These are phyloP conservation scores for Pyrus pyrifolia DNA, from an alignment of 306 rosid genomes.

Conservation along the genomic window DNA sequence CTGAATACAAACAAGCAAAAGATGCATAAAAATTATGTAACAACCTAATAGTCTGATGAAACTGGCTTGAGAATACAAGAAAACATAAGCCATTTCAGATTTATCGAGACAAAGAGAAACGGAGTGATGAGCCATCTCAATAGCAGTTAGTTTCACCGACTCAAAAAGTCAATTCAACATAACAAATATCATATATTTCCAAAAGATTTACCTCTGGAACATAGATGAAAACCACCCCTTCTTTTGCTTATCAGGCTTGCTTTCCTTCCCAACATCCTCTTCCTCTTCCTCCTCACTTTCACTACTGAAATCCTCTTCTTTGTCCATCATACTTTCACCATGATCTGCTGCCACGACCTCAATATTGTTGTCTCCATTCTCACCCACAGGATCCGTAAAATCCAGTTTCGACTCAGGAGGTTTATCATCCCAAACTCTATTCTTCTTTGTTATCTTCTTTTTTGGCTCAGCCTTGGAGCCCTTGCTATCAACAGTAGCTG, in stretches of 20 bases:
- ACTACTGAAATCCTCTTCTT: slow-evolving; percentile 81
- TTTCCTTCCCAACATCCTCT: slow-evolving; percentile 49
- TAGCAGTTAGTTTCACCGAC: not conserved
- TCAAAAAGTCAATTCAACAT: not conserved
- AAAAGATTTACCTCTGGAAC: slow-evolving; percentile 73
- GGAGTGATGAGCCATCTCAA: not conserved
- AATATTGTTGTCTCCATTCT: slow-evolving; percentile 50
- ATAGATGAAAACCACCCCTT: slow-evolving; percentile 97
- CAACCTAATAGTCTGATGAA: not conserved
- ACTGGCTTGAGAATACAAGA: not conserved
- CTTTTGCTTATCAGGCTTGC: slow-evolving; percentile 76
- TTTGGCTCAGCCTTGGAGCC: slow-evolving; percentile 67
- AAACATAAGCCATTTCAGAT: not conserved
- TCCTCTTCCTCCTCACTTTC: slow-evolving; percentile 85
- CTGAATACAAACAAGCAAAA: slow-evolving; percentile 33
- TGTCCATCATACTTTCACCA: slow-evolving; percentile 98
- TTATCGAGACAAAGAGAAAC: not conserved
- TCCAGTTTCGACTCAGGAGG: slow-evolving; percentile 65
- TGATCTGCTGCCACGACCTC: slow-evolving; percentile 76
- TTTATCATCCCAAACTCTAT: slow-evolving; percentile 86
- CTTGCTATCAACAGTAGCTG: slow-evolving; percentile 46
- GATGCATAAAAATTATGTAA: not conserved
- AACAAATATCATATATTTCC: not conserved
- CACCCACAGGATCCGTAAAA: slow-evolving; percentile 65
- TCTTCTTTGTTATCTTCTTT: slow-evolving; percentile 67